Evolutionary conservation across 2,329 filamentous ascomycete species (phyloP).

Genomic region (Sarocladium kiliense): DNA sequence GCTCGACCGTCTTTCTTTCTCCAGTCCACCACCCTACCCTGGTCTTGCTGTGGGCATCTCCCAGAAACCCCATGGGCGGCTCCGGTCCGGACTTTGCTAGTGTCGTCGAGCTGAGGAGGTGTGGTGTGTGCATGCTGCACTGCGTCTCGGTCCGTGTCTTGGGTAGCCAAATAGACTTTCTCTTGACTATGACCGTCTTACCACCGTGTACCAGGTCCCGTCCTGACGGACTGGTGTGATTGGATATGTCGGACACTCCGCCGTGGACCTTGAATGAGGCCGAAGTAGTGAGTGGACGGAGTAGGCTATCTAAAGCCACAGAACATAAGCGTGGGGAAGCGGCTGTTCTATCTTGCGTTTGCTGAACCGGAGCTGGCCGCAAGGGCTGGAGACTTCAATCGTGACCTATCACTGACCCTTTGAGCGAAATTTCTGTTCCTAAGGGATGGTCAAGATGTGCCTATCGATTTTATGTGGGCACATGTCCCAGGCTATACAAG

Average conservation of each 20-base stretch:
- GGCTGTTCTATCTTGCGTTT: too few species aligned
- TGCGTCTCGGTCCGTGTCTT: background rate
- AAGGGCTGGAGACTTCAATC: background rate
- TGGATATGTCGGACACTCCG: background rate
- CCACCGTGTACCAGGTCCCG: background rate
- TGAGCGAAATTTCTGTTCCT: too few species aligned
- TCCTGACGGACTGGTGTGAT: background rate
- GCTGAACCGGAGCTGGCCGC: too few species aligned
- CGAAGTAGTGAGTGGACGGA: background rate
- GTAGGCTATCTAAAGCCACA: background rate
- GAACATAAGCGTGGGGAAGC: background rate
- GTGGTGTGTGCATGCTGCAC: background rate
- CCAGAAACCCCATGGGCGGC: conserved; percentile 1
- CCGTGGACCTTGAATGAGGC: background rate
- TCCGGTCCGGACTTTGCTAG: background rate
- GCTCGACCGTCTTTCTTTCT: background rate
- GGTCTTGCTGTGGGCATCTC: background rate
- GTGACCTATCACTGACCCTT: too few species aligned
- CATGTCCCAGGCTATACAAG: too few species aligned
- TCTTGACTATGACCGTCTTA: background rate
- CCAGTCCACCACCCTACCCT: background rate
- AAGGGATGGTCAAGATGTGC: too few species aligned
- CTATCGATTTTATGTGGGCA: too few species aligned
- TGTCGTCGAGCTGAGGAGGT: background rate
- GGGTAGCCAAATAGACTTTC: background rate